Evolutionary conservation across 2,329 filamentous ascomycete species (phyloP).

Genomic region (Madurella mycetomatis): DNA sequence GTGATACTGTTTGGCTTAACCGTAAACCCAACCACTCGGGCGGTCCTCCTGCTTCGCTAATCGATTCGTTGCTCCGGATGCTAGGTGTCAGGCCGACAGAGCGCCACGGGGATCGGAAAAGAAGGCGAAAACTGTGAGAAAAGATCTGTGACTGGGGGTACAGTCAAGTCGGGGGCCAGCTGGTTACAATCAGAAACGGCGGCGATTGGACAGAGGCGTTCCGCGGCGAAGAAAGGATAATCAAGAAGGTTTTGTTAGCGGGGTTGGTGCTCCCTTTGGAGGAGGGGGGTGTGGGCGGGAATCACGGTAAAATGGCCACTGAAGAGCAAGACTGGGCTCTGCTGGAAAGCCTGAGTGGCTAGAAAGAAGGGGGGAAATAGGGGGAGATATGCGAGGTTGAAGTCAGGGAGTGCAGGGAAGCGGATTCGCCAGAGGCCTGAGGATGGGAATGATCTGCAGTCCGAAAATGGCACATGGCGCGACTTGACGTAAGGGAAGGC

Average conservation of each 20-base stretch:
- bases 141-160: background rate
- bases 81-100: too few species aligned
- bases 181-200: background rate
- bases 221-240: background rate
- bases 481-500: too few species aligned
- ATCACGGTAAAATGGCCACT: background rate
- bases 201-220: background rate
- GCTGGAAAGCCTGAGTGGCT: slow-evolving; percentile 3
- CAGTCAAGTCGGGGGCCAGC: background rate
- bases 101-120: too few species aligned
- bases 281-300: background rate
- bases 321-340: background rate
- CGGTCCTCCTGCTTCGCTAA: too few species aligned
- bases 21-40: too few species aligned
- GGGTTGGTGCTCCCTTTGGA: background rate
- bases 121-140: background rate
- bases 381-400: slow-evolving; percentile 12
- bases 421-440: slow-evolving; percentile 8
- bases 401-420: slow-evolving; percentile 21
- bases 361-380: slow-evolving; percentile 4
- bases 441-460: slow-evolving; percentile 19
- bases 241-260: background rate
- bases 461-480: background rate
- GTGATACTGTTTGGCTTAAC: too few species aligned
- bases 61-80: too few species aligned